Percentiles rank a stretch among this genome's conserved stretches.
phyloP scores from a whole-genome alignment of 2,329 filamentous ascomycete species.

The Trichophyton rubrum region DNA sequence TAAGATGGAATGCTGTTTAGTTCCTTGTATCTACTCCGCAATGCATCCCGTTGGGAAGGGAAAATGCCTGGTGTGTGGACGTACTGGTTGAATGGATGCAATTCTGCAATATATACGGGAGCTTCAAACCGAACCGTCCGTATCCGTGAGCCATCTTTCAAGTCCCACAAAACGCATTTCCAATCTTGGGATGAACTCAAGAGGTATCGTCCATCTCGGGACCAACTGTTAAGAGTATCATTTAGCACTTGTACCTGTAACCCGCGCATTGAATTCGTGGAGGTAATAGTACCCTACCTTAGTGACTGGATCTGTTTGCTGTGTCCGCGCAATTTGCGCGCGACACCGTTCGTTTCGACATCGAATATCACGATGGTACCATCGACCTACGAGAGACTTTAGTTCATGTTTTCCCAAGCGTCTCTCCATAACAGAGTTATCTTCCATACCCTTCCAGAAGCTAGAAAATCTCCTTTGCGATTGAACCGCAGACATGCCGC shows the following conservation, averaged over 20 bases:
- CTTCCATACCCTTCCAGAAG: constrained; percentile 62
- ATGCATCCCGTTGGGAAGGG: neutral
- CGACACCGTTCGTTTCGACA: constrained; percentile 92
- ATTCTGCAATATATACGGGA: constrained; percentile 87
- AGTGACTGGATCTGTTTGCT: constrained; percentile 87
- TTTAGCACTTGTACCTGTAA: neutral
- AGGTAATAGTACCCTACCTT: constrained; percentile 33
- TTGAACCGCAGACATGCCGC: constrained; percentile 71
- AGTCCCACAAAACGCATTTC: constrained; percentile 92
- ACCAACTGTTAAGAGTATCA: constrained; percentile 54
- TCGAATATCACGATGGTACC: constrained; percentile 94
- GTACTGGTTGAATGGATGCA: constrained; percentile 83
- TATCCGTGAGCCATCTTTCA: constrained; percentile 58
- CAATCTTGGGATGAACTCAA: constrained; percentile 90
- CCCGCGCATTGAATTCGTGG: neutral
- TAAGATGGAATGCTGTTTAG: constrained; percentile 24
- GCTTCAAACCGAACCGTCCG: constrained; percentile 84
- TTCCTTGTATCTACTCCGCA: neutral
- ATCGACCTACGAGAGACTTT: constrained; percentile 43
- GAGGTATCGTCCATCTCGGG: constrained; percentile 76
- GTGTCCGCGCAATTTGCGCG: constrained; percentile 84
- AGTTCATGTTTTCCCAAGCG: neutral
- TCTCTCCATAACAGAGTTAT: neutral
- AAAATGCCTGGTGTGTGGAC: constrained; percentile 17
- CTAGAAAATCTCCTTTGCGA: constrained; percentile 84